Conservation (phyloP, 768 basidiomycete genomes). For the Mycena rosella region DNA sequence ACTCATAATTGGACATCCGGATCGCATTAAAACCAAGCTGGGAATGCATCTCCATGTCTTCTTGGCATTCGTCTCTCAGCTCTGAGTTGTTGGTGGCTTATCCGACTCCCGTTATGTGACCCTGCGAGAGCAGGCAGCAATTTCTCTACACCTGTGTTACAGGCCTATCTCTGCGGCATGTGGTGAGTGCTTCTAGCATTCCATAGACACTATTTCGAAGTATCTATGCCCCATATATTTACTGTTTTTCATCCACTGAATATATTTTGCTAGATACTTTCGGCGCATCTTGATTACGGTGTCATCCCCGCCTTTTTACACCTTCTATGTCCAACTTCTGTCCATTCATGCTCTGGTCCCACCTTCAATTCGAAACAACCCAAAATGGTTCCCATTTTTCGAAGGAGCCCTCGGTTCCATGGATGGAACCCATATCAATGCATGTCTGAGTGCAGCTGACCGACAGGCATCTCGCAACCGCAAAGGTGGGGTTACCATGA, state of each 20-base stretch:
- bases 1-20: conserved; percentile 39
- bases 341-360: conserved; percentile 35
- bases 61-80: conserved; percentile 27
- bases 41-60: conserved; percentile 40
- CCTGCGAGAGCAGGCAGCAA: conserved; percentile 42
- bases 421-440: conserved; percentile 51
- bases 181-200: conserved; percentile 35
- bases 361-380: conserved; percentile 41
- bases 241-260: background rate
- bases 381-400: conserved; percentile 50
- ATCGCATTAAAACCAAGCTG: conserved; percentile 36
- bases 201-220: conserved; percentile 36
- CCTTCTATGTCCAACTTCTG: conserved; percentile 37
- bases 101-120: conserved; percentile 20
- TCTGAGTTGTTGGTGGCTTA: background rate
- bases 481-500: conserved; percentile 45
- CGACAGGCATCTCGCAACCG: conserved; percentile 34
- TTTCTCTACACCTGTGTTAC: conserved; percentile 44
- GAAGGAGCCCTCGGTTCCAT: too few species aligned
- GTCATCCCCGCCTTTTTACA: too few species aligned
- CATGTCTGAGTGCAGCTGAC: conserved; percentile 33
- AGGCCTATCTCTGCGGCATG: too few species aligned
- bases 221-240: background rate
- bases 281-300: background rate
- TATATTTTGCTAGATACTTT: background rate